Evolutionary conservation across 352 stramenopile genomes (phyloP), one percentile per base, ranked within the genome.

Genomic region (Saprolegnia parasitica): DNA sequence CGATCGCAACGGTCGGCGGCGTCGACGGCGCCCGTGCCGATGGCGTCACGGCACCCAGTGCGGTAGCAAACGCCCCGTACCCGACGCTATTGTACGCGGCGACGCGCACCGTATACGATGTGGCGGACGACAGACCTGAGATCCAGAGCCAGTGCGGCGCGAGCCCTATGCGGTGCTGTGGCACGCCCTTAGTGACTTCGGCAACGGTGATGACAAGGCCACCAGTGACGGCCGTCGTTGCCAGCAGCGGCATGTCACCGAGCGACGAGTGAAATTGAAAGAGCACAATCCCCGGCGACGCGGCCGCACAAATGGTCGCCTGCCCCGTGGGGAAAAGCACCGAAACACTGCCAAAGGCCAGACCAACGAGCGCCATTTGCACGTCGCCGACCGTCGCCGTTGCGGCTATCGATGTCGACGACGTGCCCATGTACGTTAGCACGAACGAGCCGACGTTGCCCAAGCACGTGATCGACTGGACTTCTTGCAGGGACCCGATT

Each of bases 61-160:
- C 81, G 37, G 79, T 77, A 3, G 73, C 74, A 60, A 93, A 95
- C 0, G 78, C 50, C 0, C 95, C 93, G 66, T 96, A 98, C 18
- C 96, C 96, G 16, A 97, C 74, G 29, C 81, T 91, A 75, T 98
- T 99, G 81, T 98, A 98, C 20, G 96, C 93, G 10, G 92, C 89
- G 10, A 98, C 84, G 23, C 95, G 90, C 3, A 87, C 88, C 39
- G 83, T 91, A 71, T 98, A 98, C 5, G 72, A 72, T n/a, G 87
- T 81, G 4, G 84, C 78, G 21, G 84, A 60, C 3, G 80, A 70
- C 8, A 99, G 79, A 0, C 87, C 87, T 5, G 72, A 79, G 40
- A 98, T 81, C 24, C 96, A 77, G 50, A 91, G 85, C 29, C 87
- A 90, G 66, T 96, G 96, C 13, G 81, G 81, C 57, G 96, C 88